These are phyloP conservation scores for Coemansia sp. DNA, from an alignment of 192 early-diverging fungal species.

Conservation along the genomic window DNA sequence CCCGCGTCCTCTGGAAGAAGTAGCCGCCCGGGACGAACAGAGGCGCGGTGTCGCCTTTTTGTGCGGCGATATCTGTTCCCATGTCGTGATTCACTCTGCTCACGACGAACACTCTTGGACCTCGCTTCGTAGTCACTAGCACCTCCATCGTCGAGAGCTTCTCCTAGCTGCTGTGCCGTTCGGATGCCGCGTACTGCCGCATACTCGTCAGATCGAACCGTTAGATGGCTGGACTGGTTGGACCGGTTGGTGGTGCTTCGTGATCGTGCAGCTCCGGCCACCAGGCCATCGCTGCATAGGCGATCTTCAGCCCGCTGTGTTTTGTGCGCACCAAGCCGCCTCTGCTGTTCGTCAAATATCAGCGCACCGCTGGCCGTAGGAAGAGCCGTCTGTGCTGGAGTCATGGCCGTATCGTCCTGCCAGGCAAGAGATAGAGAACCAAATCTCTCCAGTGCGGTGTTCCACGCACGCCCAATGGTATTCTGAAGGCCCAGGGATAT, in stretches of 20 bases:
- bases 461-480: conserved; percentile 26
- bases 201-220: too few species aligned
- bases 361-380: conserved; percentile 2
- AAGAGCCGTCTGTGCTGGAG: background rate
- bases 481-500: conserved; percentile 32
- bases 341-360: conserved; percentile 19
- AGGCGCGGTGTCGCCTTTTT: too few species aligned
- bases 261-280: background rate
- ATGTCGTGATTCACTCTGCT: too few species aligned
- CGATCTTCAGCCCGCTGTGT: background rate
- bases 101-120: too few species aligned
- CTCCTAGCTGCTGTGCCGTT: too few species aligned
- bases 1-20: too few species aligned
- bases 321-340: background rate
- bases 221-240: background rate
- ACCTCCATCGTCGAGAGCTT: too few species aligned
- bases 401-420: conserved; percentile 28
- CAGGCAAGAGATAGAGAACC: conserved; percentile 39
- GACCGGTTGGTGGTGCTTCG: background rate
- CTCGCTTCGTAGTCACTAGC: too few species aligned
- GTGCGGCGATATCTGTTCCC: too few species aligned
- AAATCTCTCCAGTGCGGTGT: conserved; percentile 18
- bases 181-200: too few species aligned
- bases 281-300: background rate
- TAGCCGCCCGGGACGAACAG: too few species aligned